A percentile compares a stretch with the other conserved stretches of the same genome.
These are phyloP conservation scores for California macrophylla DNA, from an alignment of 441 rosid species.

Conservation along the genomic window DNA sequence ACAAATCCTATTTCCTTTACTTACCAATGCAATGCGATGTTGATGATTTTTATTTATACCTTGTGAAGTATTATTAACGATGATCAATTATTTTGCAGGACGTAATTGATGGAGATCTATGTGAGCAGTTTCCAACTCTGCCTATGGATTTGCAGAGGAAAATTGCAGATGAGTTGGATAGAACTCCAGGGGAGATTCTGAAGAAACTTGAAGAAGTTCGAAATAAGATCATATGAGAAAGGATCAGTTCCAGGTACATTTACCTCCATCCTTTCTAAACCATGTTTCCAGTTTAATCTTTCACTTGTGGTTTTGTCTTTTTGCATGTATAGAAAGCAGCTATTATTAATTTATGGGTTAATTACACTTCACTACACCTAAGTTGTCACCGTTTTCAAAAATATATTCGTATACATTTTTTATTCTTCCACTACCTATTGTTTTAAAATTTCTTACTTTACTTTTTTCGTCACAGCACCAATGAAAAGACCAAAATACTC, in stretches of 20 bases:
- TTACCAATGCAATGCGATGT: neutral
- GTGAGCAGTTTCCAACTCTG: slow-evolving; percentile 89
- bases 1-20: neutral
- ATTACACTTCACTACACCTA: no score
- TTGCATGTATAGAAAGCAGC: neutral
- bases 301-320: neutral
- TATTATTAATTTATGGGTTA: no score
- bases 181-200: slow-evolving; percentile 89
- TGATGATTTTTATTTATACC: neutral
- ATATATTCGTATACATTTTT: no score
- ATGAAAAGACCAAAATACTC: no score
- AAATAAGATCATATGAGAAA: slow-evolving; percentile 57
- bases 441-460: no score
- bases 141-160: slow-evolving; percentile 78
- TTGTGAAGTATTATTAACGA: slow-evolving; percentile 12
- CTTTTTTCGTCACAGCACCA: no score
- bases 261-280: neutral
- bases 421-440: no score
- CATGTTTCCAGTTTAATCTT: neutral
- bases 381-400: no score
- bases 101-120: slow-evolving; percentile 91
- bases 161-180: slow-evolving; percentile 87
- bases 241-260: slow-evolving; percentile 21
- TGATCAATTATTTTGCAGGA: slow-evolving; percentile 47
- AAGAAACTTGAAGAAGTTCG: slow-evolving; percentile 91